Conservation (phyloP, 192 early-diverging fungal species). For the Geranomyces variabilis region DNA sequence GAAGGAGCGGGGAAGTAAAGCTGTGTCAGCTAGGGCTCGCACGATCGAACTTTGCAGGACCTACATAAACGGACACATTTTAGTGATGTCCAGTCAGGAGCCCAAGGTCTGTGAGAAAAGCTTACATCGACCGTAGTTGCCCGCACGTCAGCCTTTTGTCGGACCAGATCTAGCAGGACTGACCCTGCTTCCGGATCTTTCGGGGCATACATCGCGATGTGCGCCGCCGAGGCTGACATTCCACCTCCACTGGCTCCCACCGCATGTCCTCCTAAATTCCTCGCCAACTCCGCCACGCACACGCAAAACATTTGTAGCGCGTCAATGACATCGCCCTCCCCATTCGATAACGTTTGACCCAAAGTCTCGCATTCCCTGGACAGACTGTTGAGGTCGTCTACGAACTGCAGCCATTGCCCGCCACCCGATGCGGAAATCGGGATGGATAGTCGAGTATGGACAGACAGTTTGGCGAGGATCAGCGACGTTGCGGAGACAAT, state of each 20-base stretch:
- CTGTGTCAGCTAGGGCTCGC: neutral
- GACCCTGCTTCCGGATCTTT: no score
- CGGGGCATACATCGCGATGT: constrained; percentile 4
- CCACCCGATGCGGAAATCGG: neutral
- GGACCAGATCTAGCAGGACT: neutral
- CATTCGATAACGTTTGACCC: neutral
- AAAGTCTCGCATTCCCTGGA: neutral
- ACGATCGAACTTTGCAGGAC: neutral
- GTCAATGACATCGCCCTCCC: neutral
- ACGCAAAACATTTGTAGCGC: neutral
- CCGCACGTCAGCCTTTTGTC: neutral
- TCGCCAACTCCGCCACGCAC: neutral
- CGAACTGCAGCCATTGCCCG: neutral
- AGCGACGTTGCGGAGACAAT: neutral
- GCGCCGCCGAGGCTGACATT: neutral
- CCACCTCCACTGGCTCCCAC: neutral
- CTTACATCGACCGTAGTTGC: neutral
- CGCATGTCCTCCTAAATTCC: neutral
- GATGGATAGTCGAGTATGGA: constrained; percentile 1
- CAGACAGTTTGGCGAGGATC: neutral
- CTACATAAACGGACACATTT: neutral
- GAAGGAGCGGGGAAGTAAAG: neutral
- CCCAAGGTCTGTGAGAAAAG: neutral
- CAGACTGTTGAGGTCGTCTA: neutral
- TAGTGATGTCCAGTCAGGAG: neutral